A percentile compares a stretch with the other conserved stretches of the same genome.
phyloP scores from a whole-genome alignment of 2,329 filamentous ascomycete species.

The Botrytis medusae region DNA sequence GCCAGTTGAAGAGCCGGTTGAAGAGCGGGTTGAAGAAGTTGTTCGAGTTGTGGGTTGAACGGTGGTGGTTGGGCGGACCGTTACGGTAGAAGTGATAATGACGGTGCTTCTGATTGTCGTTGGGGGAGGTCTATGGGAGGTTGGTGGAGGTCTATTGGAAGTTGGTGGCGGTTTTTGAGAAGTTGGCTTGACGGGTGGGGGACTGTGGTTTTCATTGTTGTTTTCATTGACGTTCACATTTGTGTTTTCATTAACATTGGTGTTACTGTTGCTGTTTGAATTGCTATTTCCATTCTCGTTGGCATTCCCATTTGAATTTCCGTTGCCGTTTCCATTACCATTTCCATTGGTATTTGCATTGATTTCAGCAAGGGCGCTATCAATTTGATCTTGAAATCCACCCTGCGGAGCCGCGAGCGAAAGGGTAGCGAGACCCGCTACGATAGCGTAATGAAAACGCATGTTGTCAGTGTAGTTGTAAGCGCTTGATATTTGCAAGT shows the following conservation, averaged over 20 bases:
- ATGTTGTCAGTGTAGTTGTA: constrained; percentile 1
- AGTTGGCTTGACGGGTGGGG: background rate
- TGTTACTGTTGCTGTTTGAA: background rate
- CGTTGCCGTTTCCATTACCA: background rate
- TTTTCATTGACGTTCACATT: constrained; percentile 3
- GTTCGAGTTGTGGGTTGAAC: background rate
- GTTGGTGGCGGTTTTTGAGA: background rate
- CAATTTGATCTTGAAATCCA: constrained; percentile 2
- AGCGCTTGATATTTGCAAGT: background rate
- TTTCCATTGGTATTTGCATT: background rate
- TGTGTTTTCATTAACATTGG: constrained; percentile 6
- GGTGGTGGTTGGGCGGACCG: background rate
- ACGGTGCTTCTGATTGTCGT: background rate
- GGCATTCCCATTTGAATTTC: background rate
- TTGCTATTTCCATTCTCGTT: constrained; percentile 8
- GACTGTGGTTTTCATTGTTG: background rate
- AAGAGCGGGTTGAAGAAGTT: background rate
- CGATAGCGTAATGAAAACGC: constrained; percentile 13
- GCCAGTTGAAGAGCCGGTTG: background rate
- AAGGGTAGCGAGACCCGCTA: constrained; percentile 11
- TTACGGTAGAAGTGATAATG: background rate
- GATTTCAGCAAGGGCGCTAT: background rate
- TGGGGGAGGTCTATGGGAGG: background rate
- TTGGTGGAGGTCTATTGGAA: background rate
- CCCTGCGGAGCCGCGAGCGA: constrained; percentile 6